Percentiles rank a stretch among this genome's conserved stretches.
Evolutionary conservation across 2,329 filamentous ascomycete species (phyloP).

Genomic region (Aspergillus pseudotamarii): DNA sequence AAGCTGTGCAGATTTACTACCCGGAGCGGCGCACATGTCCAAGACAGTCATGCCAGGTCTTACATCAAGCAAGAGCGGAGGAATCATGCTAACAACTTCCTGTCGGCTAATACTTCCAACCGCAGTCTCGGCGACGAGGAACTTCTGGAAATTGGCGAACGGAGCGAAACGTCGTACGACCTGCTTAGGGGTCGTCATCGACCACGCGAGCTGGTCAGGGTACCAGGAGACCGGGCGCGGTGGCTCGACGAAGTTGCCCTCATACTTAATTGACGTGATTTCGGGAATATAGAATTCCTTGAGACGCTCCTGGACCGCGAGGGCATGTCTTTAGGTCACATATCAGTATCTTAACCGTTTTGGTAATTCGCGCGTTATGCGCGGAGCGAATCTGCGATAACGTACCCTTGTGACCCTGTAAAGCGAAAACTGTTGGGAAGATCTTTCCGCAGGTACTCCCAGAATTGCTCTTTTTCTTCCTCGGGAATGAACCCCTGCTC

Average conservation of each 20-base stretch:
- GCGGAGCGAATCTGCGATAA: slow-evolving; percentile 17
- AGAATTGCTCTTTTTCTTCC: slow-evolving; percentile 78
- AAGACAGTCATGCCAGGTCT: slow-evolving; percentile 89
- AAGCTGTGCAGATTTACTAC: slow-evolving; percentile 94
- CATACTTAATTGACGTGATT: slow-evolving; percentile 80
- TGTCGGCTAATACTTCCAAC: slow-evolving; percentile 97
- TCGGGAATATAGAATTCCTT: slow-evolving; percentile 88
- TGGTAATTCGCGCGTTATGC: neutral
- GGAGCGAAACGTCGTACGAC: slow-evolving; percentile 91
- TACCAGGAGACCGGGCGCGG: slow-evolving; percentile 88
- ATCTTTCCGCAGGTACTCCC: slow-evolving; percentile 79
- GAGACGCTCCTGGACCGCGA: slow-evolving; percentile 85
- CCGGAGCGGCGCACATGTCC: slow-evolving; percentile 94
- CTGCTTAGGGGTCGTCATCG: slow-evolving; percentile 97
- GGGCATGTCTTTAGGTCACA: slow-evolving; percentile 69
- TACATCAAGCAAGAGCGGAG: slow-evolving; percentile 88
- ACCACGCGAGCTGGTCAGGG: slow-evolving; percentile 92
- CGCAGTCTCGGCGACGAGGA: slow-evolving; percentile 93
- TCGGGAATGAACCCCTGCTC: slow-evolving; percentile 73
- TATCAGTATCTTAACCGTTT: slow-evolving; percentile 13
- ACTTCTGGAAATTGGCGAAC: slow-evolving; percentile 95
- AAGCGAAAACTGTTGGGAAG: slow-evolving; percentile 98
- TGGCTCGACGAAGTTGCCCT: slow-evolving; percentile 79
- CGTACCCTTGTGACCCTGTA: slow-evolving; percentile 86
- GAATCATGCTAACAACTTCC: slow-evolving; percentile 99